These are phyloP conservation scores for Microthlaspi erraticum DNA, from an alignment of 345 rosid species.

Conservation along the genomic window DNA sequence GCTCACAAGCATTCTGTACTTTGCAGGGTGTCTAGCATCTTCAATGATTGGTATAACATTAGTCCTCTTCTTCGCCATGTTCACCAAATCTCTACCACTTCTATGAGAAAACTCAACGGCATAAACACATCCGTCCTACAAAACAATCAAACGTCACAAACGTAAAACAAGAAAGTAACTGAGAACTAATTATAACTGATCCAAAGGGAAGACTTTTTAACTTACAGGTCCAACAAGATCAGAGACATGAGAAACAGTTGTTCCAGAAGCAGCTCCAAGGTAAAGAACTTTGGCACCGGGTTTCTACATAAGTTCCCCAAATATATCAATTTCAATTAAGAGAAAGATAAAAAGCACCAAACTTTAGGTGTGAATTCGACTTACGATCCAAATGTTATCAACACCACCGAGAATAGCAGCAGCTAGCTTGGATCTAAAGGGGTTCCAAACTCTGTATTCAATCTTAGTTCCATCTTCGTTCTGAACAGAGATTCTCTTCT, in stretches of 20 bases:
- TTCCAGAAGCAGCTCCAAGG: slow-evolving; percentile 99
- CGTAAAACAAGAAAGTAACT: neutral
- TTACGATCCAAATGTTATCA: slow-evolving; percentile 90
- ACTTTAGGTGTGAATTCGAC: too few species aligned
- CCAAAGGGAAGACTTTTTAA: too few species aligned
- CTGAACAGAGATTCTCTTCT: slow-evolving; percentile 80
- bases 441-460: slow-evolving; percentile 97
- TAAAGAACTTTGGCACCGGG: slow-evolving; percentile 96
- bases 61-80: slow-evolving; percentile 96
- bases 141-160: neutral
- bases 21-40: slow-evolving; percentile 97
- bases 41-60: slow-evolving; percentile 95
- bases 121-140: slow-evolving; percentile 91
- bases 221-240: slow-evolving; percentile 97
- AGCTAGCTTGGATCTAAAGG: slow-evolving; percentile 93
- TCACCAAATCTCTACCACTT: slow-evolving; percentile 97
- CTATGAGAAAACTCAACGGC: slow-evolving; percentile 96
- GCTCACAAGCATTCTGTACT: slow-evolving; percentile 94
- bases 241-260: slow-evolving; percentile 98
- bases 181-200: neutral
- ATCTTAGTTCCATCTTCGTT: slow-evolving; percentile 90
- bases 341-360: too few species aligned
- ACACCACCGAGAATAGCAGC: slow-evolving; percentile 97
- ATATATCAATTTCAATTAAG: neutral
- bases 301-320: slow-evolving; percentile 49